These are phyloP conservation scores for Fusarium mundagurra DNA, from an alignment of 2,329 filamentous ascomycete genomes.

Conservation along the genomic window DNA sequence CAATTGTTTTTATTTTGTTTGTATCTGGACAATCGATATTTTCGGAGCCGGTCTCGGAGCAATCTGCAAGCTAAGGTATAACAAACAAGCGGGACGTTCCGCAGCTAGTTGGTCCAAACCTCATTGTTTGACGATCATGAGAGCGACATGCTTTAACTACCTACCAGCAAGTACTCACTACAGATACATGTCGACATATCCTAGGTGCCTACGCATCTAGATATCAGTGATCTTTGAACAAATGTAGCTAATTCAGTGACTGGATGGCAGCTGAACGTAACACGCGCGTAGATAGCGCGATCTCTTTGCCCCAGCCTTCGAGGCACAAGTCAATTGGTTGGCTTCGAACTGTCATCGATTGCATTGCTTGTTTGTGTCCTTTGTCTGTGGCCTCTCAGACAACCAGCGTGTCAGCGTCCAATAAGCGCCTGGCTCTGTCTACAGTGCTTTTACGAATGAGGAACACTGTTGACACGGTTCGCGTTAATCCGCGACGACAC, in stretches of 20 bases:
- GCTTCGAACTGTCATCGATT: background rate
- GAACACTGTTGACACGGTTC: slow-evolving; percentile 10
- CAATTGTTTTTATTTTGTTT: background rate
- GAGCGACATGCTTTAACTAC: background rate
- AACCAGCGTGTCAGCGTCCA: slow-evolving; percentile 25
- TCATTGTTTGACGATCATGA: background rate
- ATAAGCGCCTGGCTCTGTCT: background rate
- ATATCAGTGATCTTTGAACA: background rate
- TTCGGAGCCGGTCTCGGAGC: slow-evolving; percentile 1
- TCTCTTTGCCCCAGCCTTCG: background rate
- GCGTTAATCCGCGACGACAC: slow-evolving; percentile 20
- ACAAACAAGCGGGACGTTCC: slow-evolving; percentile 39
- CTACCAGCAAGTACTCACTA: no score
- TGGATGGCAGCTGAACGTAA: background rate
- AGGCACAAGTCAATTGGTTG: slow-evolving; percentile 26
- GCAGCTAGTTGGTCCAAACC: slow-evolving; percentile 21
- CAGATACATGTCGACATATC: background rate
- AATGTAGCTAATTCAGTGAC: background rate
- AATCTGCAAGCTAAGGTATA: slow-evolving; percentile 1
- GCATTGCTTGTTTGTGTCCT: slow-evolving; percentile 22
- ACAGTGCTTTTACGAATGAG: background rate
- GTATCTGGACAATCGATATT: background rate
- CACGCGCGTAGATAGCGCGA: slow-evolving; percentile 23
- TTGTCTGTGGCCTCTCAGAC: slow-evolving; percentile 3
- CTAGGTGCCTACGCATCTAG: background rate